A percentile compares a stretch with the other conserved stretches of the same genome.
These are phyloP conservation scores for Botrytis galanthina DNA, from an alignment of 2,329 filamentous ascomycete species.

Conservation along the genomic window DNA sequence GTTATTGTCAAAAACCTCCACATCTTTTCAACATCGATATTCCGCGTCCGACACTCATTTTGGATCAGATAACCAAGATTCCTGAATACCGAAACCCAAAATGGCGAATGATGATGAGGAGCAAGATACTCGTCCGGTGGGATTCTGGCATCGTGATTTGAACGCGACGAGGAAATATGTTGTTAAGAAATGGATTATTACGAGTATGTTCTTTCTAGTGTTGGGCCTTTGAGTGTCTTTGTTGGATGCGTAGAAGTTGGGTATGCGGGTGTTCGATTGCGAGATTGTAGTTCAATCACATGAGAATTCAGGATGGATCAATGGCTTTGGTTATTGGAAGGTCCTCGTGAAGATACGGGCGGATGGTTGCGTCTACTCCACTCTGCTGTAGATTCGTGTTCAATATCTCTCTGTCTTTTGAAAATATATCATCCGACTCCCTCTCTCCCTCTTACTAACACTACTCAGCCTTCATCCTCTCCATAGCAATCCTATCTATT, in stretches of 20 bases:
- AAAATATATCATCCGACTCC: rapidly evolving
- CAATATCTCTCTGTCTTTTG: not conserved
- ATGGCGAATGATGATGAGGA: constrained; percentile 14
- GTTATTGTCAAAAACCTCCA: not conserved
- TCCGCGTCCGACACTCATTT: not conserved
- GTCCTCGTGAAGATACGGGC: not conserved
- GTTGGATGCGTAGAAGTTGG: not conserved
- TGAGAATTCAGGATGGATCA: not conserved
- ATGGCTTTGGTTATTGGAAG: not conserved
- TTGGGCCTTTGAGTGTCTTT: too few relatives aligned
- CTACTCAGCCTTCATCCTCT: not conserved
- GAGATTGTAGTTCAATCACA: not conserved
- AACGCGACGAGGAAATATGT: constrained; percentile 24
- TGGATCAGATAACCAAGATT: not conserved
- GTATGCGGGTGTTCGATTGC: not conserved
- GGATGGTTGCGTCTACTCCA: not conserved
- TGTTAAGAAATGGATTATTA: constrained; percentile 29
- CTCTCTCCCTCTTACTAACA: not conserved
- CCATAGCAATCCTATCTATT: constrained; percentile 37
- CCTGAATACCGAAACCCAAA: not conserved
- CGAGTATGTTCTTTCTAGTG: constrained; percentile 42
- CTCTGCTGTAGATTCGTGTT: not conserved
- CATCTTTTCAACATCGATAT: not conserved
- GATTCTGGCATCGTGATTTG: constrained; percentile 31
- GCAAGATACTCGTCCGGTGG: constrained; percentile 20